A percentile compares a stretch with the other conserved stretches of the same genome.
These are phyloP conservation scores for Sphaerulina musiva DNA, from an alignment of 2,329 filamentous ascomycete genomes.

Conservation along the genomic window DNA sequence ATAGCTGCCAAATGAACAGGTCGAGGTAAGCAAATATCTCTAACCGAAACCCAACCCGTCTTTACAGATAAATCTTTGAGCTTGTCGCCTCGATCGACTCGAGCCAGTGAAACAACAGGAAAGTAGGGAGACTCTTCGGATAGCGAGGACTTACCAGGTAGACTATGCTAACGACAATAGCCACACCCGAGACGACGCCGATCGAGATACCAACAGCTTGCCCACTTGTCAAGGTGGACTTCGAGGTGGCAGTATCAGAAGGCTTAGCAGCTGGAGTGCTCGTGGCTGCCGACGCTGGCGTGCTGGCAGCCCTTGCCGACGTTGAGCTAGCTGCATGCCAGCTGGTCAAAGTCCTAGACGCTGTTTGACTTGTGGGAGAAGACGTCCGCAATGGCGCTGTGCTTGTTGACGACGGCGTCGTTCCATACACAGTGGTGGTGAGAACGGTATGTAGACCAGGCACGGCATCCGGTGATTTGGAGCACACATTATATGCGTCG, in stretches of 20 bases:
- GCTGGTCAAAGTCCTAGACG: not conserved
- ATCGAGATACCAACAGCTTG: slow-evolving; percentile 33
- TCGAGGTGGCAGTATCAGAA: not conserved
- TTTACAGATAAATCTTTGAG: too few species aligned
- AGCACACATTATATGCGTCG: slow-evolving; percentile 28
- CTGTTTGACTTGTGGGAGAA: not conserved
- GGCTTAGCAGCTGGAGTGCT: not conserved
- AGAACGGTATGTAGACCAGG: slow-evolving; percentile 24
- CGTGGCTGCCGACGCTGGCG: not conserved
- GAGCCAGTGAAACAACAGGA: too few species aligned
- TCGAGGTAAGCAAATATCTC: too few species aligned
- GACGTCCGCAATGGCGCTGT: slow-evolving; percentile 1
- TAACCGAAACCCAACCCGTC: too few species aligned
- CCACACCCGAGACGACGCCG: slow-evolving; percentile 27
- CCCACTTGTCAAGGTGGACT: slow-evolving; percentile 24
- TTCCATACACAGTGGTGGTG: slow-evolving; percentile 2
- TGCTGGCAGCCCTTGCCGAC: not conserved
- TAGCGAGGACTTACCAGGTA: slow-evolving; percentile 8
- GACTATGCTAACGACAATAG: slow-evolving; percentile 21
- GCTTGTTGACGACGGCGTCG: not conserved
- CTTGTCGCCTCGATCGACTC: too few species aligned
- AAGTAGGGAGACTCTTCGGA: too few species aligned
- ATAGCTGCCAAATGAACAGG: not conserved
- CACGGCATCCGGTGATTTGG: slow-evolving; percentile 21
- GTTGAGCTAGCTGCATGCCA: not conserved